Evolutionary conservation across 768 basidiomycete species (phyloP).

Genomic region (Lactifluus subvellereus): DNA sequence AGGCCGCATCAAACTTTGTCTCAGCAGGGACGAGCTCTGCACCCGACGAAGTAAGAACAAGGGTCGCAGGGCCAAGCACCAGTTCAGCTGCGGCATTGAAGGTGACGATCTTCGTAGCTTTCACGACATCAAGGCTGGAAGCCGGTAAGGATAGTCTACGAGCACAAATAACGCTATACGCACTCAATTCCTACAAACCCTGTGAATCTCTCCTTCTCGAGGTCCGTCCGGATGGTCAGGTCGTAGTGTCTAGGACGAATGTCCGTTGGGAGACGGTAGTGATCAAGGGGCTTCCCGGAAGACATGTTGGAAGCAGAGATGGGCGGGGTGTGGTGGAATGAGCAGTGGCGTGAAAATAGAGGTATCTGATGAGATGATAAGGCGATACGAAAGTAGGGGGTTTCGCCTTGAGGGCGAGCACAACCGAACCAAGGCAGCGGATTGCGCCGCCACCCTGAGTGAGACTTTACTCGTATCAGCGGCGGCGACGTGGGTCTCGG

Average conservation of each 20-base stretch:
- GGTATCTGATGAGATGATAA: background rate
- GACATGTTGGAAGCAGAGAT: background rate
- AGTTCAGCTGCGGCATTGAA: conserved; percentile 59
- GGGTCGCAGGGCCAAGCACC: conserved; percentile 48
- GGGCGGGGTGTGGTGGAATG: conserved; percentile 6
- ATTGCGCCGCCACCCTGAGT: conserved; percentile 7
- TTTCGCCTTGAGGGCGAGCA: too few relatives aligned
- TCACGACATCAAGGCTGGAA: conserved; percentile 54
- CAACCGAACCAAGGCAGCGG: background rate
- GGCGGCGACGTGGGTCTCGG: conserved; percentile 6
- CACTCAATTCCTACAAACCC: conserved; percentile 72
- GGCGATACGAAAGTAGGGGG: background rate
- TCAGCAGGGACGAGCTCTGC: conserved; percentile 40
- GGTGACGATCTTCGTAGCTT: conserved; percentile 53
- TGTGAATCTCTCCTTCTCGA: conserved; percentile 66
- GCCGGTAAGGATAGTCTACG: background rate
- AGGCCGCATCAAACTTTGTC: conserved; percentile 47
- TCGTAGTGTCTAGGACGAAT: conserved; percentile 75
- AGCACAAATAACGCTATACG: conserved; percentile 26
- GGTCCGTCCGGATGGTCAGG: conserved; percentile 73
- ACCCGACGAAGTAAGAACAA: conserved; percentile 49
- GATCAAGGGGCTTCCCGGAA: conserved; percentile 15
- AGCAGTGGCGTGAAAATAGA: conserved; percentile 8
- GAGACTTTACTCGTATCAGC: background rate
- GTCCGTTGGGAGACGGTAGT: conserved; percentile 57